phyloP scores from a whole-genome alignment of 768 basidiomycete genomes.

The Pleurotus salmoneostramineus region DNA sequence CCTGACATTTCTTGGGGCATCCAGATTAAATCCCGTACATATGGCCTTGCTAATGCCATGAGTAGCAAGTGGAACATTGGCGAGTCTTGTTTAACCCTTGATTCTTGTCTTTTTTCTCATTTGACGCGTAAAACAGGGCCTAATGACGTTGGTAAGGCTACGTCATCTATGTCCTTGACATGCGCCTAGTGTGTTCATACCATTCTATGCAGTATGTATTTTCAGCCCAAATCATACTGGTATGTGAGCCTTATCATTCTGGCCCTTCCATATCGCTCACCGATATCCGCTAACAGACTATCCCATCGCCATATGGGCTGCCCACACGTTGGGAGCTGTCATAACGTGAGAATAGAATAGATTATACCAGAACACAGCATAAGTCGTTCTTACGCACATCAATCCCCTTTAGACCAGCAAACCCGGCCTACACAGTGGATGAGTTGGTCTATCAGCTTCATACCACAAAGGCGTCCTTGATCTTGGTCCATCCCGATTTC shows the following conservation, averaged over 20 bases:
- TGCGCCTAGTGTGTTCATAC: too few relatives aligned
- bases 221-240: constrained; percentile 65
- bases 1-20: constrained; percentile 4
- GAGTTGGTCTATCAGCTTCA: constrained; percentile 58
- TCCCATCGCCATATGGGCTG: constrained; percentile 52
- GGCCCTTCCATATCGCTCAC: background rate
- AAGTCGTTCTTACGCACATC: background rate
- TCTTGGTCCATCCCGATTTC: constrained; percentile 45
- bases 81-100: constrained; percentile 17
- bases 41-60: constrained; percentile 51
- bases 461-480: constrained; percentile 39
- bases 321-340: constrained; percentile 53
- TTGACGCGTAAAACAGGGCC: constrained; percentile 27
- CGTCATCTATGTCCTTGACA: too few relatives aligned
- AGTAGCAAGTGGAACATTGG: constrained; percentile 44
- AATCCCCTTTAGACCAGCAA: constrained; percentile 45
- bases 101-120: too few relatives aligned
- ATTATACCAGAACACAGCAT: background rate
- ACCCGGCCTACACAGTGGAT: constrained; percentile 53
- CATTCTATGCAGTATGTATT: constrained; percentile 42
- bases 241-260: constrained; percentile 18
- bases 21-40: constrained; percentile 45
- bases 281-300: constrained; percentile 41
- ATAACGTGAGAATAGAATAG: constrained; percentile 40
- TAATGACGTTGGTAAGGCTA: constrained; percentile 44